Percentiles rank a stretch among this genome's conserved stretches.
phyloP scores from a whole-genome alignment of 164 flowering plant species.

The Amborella trichopoda region DNA sequence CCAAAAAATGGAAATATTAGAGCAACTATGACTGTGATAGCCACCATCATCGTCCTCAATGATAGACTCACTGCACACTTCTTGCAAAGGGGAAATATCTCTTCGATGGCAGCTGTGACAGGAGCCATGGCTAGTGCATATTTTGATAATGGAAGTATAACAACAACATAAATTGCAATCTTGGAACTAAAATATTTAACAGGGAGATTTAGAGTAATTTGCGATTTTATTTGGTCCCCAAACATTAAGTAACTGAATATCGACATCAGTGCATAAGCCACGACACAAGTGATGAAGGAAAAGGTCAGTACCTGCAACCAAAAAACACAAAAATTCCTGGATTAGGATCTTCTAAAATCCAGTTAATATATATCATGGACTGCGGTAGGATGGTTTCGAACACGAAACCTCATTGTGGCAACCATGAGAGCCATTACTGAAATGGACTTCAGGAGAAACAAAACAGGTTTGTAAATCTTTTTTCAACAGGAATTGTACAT shows the following conservation, averaged over 20 bases:
- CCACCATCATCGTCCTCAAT: neutral
- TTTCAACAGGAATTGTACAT: too few relatives aligned
- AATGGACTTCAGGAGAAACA: too few relatives aligned
- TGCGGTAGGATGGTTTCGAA: too few relatives aligned
- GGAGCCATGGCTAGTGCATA: constrained; percentile 16
- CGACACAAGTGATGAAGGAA: neutral
- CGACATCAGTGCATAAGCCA: neutral
- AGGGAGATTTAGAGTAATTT: constrained; percentile 13
- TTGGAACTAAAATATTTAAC: constrained; percentile 9
- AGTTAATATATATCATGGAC: too few relatives aligned
- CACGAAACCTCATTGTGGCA: too few relatives aligned
- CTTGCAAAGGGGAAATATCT: neutral
- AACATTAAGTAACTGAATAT: constrained; percentile 17
- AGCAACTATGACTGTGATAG: neutral
- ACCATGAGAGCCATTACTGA: too few relatives aligned
- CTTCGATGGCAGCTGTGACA: constrained; percentile 5
- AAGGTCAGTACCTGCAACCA: constrained; percentile 8
- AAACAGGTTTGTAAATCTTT: too few relatives aligned
- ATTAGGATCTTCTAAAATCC: too few relatives aligned
- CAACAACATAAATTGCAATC: constrained; percentile 17
- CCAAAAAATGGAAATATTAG: constrained; percentile 1
- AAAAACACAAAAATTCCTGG: too few relatives aligned
- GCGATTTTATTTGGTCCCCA: constrained; percentile 6
- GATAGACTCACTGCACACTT: neutral
- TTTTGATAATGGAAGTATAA: constrained; percentile 14